Conservation (phyloP, 805 yeast genomes). For the Yarrowia sp. region DNA sequence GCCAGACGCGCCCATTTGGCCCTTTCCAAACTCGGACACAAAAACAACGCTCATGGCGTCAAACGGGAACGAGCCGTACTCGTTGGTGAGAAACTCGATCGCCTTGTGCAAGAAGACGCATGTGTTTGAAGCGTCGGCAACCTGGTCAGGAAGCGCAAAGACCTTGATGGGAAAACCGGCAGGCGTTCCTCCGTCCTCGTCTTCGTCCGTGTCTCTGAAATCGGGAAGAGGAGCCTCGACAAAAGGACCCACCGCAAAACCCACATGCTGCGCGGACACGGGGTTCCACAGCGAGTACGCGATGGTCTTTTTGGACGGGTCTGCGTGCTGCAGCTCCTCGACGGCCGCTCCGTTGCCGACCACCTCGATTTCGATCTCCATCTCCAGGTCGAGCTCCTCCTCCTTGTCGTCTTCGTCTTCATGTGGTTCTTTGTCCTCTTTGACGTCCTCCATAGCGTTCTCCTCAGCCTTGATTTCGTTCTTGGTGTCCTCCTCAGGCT, state of each 20-base stretch:
- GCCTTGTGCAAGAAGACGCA: slow-evolving; percentile 75
- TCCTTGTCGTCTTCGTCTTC: slow-evolving; percentile 29
- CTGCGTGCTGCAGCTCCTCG: slow-evolving; percentile 65
- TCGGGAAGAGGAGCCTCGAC: slow-evolving; percentile 57
- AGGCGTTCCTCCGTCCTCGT: slow-evolving; percentile 38
- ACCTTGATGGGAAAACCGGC: slow-evolving; percentile 52
- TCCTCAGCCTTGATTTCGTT: too few relatives aligned
- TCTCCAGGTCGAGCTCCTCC: slow-evolving; percentile 30
- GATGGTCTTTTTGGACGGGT: slow-evolving; percentile 69
- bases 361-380: slow-evolving; percentile 31
- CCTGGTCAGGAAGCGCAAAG: slow-evolving; percentile 61
- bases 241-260: slow-evolving; percentile 93
- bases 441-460: too few relatives aligned
- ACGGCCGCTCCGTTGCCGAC: slow-evolving; percentile 48
- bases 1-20: slow-evolving; percentile 56
- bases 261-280: slow-evolving; percentile 88
- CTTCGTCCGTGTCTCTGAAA: slow-evolving; percentile 40
- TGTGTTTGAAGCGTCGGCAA: slow-evolving; percentile 60
- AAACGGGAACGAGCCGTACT: slow-evolving; percentile 91
- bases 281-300: slow-evolving; percentile 76
- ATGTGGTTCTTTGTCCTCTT: neutral
- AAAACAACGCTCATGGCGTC: slow-evolving; percentile 76
- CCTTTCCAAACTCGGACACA: slow-evolving; percentile 53
- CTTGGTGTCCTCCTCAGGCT: too few relatives aligned
- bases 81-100: slow-evolving; percentile 77